These are phyloP conservation scores for Tagetes patula DNA, from an alignment of 129 eudicot species.

Conservation along the genomic window DNA sequence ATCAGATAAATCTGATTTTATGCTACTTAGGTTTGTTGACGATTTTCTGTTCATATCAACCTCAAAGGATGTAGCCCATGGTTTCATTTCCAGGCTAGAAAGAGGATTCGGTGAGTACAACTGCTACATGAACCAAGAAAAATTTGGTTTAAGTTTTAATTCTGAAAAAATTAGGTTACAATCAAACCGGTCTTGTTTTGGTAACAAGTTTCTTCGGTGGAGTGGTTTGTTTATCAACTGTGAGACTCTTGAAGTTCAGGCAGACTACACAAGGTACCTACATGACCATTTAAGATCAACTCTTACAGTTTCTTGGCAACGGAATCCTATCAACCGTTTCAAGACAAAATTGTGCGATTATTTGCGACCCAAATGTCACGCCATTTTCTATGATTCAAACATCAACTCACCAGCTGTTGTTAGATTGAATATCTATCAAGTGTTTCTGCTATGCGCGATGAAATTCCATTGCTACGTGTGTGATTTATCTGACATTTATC, in stretches of 20 bases:
- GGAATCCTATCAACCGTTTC: slow-evolving; percentile 46
- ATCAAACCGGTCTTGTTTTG: slow-evolving; percentile 47
- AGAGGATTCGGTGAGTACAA: slow-evolving; percentile 79
- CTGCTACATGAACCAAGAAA: slow-evolving; percentile 70
- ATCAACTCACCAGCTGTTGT: slow-evolving; percentile 73
- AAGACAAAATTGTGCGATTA: slow-evolving; percentile 57
- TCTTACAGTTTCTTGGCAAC: slow-evolving; percentile 57
- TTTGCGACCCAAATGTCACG: slow-evolving; percentile 83
- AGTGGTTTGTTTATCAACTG: slow-evolving; percentile 88
- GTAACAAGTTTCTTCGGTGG: slow-evolving; percentile 73
- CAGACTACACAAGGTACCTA: slow-evolving; percentile 87
- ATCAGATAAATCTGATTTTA: slow-evolving; percentile 20
- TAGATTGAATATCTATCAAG: slow-evolving; percentile 78
- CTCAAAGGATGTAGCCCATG: slow-evolving; percentile 64
- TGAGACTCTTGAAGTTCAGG: slow-evolving; percentile 85
- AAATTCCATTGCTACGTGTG: slow-evolving; percentile 72
- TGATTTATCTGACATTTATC: slow-evolving; percentile 42
- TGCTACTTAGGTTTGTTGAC: slow-evolving; percentile 69
- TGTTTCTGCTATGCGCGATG: slow-evolving; percentile 84
- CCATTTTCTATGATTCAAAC: slow-evolving; percentile 76
- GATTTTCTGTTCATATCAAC: slow-evolving; percentile 79
- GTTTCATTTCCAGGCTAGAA: slow-evolving; percentile 60
- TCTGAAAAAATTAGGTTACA: slow-evolving; percentile 13
- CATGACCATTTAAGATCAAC: slow-evolving; percentile 64
- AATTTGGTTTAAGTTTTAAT: slow-evolving; percentile 66